Evolutionary conservation across 345 rosid species (phyloP).

Genomic region (Bruguiera parviflora): DNA sequence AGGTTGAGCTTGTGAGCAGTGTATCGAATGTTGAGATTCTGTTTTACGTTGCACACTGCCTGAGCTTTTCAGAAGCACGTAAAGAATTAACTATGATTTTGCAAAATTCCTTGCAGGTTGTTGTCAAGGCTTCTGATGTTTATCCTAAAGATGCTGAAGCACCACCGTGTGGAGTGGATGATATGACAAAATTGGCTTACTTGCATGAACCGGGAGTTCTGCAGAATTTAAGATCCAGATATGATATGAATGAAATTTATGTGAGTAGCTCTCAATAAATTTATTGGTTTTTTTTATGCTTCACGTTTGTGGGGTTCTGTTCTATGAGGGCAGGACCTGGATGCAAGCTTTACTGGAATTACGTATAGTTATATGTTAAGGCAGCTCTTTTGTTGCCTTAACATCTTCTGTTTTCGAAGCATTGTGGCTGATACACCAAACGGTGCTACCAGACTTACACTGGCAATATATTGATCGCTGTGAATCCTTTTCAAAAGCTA

Average conservation of each 20-base stretch:
- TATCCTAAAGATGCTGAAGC: slow-evolving; percentile 62
- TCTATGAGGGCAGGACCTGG: slow-evolving; percentile 6
- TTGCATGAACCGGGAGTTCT: slow-evolving; percentile 68
- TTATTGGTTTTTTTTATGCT: slow-evolving; percentile 10
- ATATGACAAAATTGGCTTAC: slow-evolving; percentile 66
- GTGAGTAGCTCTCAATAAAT: slow-evolving; percentile 45
- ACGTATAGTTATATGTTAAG: background rate
- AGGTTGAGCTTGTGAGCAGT: slow-evolving; percentile 2
- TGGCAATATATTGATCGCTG: slow-evolving; percentile 60
- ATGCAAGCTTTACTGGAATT: background rate
- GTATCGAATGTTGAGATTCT: slow-evolving; percentile 5
- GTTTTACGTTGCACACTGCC: background rate
- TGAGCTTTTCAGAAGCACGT: too few species aligned
- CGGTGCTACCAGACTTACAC: slow-evolving; percentile 61
- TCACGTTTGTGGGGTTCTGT: background rate
- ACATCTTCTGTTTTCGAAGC: slow-evolving; percentile 6
- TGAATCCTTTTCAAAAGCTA: slow-evolving; percentile 59
- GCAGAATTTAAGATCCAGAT: slow-evolving; percentile 86
- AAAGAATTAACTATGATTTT: slow-evolving; percentile 2
- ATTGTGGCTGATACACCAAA: slow-evolving; percentile 17
- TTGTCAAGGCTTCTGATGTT: background rate
- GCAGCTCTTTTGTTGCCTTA: slow-evolving; percentile 3
- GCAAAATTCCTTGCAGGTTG: background rate
- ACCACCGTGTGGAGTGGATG: slow-evolving; percentile 59
- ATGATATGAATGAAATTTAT: slow-evolving; percentile 93